phyloP scores from a whole-genome alignment of 257 asterid species.

The Lantana camara region DNA sequence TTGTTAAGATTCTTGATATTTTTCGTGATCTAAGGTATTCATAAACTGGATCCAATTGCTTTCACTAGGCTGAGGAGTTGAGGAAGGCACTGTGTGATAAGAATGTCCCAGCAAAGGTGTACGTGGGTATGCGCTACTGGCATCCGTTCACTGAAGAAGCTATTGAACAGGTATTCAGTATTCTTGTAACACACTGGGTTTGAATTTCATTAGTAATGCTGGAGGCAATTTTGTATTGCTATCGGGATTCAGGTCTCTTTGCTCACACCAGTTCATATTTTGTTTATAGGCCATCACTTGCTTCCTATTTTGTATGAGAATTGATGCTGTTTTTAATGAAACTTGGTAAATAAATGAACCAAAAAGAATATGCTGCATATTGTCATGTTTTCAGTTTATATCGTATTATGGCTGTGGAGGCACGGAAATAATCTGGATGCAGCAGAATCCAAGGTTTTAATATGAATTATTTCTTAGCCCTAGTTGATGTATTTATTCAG shows the following conservation, averaged over 20 bases:
- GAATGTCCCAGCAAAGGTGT: constrained; percentile 89
- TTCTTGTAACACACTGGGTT: constrained; percentile 9
- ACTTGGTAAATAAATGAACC: constrained; percentile 5
- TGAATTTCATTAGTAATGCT: constrained; percentile 7
- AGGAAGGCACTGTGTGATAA: constrained; percentile 72
- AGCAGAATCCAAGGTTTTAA: background rate
- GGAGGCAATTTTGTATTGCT: background rate
- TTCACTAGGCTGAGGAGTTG: constrained; percentile 84
- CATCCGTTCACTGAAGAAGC: constrained; percentile 99
- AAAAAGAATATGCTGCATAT: constrained; percentile 7
- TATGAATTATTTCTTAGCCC: background rate
- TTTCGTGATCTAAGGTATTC: constrained; percentile 16
- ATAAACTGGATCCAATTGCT: constrained; percentile 31
- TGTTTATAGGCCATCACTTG: constrained; percentile 2
- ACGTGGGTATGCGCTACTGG: constrained; percentile 99
- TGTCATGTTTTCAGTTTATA: constrained; percentile 1
- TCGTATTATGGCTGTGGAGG: constrained; percentile 1
- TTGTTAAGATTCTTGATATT: constrained; percentile 9
- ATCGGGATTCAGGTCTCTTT: constrained; percentile 7
- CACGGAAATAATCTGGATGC: background rate
- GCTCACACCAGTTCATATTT: constrained; percentile 13
- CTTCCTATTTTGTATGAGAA: constrained; percentile 18
- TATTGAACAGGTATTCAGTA: constrained; percentile 88
- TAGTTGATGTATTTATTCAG: constrained; percentile 1
- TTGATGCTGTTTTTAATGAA: constrained; percentile 14